Evolutionary conservation across 805 yeast genomes (phyloP).

Genomic region (Barnettozyma vustinii): DNA sequence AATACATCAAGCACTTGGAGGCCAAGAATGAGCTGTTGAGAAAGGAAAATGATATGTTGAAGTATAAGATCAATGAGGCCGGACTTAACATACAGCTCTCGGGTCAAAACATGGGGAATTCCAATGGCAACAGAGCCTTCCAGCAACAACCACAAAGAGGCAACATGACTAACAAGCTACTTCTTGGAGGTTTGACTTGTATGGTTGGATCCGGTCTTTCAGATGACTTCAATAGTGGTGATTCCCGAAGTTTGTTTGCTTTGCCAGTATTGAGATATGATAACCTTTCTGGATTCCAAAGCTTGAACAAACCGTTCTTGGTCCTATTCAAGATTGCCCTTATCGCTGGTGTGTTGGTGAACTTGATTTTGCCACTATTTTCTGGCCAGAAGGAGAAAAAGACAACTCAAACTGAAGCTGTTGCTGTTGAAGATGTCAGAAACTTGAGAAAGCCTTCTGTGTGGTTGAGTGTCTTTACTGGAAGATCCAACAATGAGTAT

Average conservation of each 20-base stretch:
- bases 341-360: slow-evolving; percentile 23
- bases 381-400: slow-evolving; percentile 10
- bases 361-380: slow-evolving; percentile 22
- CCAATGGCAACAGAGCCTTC: slow-evolving; percentile 10
- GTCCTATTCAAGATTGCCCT: slow-evolving; percentile 25
- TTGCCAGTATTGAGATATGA: slow-evolving; percentile 37
- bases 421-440: slow-evolving; percentile 20
- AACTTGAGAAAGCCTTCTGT: slow-evolving; percentile 14
- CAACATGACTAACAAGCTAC: slow-evolving; percentile 38
- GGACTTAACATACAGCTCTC: slow-evolving; percentile 10
- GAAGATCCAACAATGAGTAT: slow-evolving; percentile 18
- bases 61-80: slow-evolving; percentile 18
- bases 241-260: slow-evolving; percentile 40
- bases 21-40: slow-evolving; percentile 46
- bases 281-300: slow-evolving; percentile 22
- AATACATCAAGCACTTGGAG: slow-evolving; percentile 71
- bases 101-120: background rate
- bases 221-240: slow-evolving; percentile 43
- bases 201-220: slow-evolving; percentile 57
- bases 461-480: slow-evolving; percentile 14
- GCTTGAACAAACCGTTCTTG: slow-evolving; percentile 24
- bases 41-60: slow-evolving; percentile 41
- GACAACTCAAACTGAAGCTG: background rate
- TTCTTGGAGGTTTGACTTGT: slow-evolving; percentile 61
- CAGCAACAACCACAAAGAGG: background rate